A percentile compares a stretch with the other conserved stretches of the same genome.
Conservation (phyloP, 345 rosid genomes). For the Capsella bursapastoris region DNA sequence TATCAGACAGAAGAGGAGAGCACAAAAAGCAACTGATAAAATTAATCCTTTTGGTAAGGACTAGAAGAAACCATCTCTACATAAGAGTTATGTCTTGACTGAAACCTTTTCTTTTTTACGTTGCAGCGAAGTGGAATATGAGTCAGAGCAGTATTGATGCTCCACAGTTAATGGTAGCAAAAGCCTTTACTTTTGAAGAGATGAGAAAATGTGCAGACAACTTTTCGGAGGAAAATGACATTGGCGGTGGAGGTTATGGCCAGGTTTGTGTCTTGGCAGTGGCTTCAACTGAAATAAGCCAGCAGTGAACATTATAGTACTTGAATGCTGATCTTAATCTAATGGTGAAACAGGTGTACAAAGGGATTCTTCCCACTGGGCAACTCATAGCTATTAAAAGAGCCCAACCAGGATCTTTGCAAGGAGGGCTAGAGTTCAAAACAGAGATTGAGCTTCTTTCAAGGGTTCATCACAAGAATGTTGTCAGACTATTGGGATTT, state of each 20-base stretch:
- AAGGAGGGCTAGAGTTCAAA: slow-evolving; percentile 71
- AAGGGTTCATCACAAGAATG: slow-evolving; percentile 74
- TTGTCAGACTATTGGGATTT: slow-evolving; percentile 64
- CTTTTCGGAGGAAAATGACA: background rate
- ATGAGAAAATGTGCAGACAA: slow-evolving; percentile 2
- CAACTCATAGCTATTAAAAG: slow-evolving; percentile 62
- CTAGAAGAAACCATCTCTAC: too few species aligned
- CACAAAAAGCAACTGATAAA: slow-evolving; percentile 36
- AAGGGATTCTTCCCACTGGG: slow-evolving; percentile 59
- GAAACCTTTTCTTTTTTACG: background rate
- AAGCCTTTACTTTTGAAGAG: slow-evolving; percentile 18
- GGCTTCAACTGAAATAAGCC: too few species aligned
- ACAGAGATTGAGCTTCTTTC: slow-evolving; percentile 84
- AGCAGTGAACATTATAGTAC: background rate
- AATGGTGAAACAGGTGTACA: slow-evolving; percentile 57
- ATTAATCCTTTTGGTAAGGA: slow-evolving; percentile 29
- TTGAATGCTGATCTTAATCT: too few species aligned
- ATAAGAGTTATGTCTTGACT: background rate
- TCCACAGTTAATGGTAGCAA: slow-evolving; percentile 5
- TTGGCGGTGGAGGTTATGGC: slow-evolving; percentile 15
- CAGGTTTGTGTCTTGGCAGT: background rate
- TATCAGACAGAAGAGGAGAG: slow-evolving; percentile 7
- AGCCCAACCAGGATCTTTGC: slow-evolving; percentile 73
- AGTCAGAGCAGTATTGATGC: background rate
- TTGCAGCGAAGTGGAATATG: slow-evolving; percentile 6